Evolutionary conservation across 305 asterid species (phyloP), one percentile per base, ranked within the genome.

Genomic region (Fraxinus velutina): DNA sequence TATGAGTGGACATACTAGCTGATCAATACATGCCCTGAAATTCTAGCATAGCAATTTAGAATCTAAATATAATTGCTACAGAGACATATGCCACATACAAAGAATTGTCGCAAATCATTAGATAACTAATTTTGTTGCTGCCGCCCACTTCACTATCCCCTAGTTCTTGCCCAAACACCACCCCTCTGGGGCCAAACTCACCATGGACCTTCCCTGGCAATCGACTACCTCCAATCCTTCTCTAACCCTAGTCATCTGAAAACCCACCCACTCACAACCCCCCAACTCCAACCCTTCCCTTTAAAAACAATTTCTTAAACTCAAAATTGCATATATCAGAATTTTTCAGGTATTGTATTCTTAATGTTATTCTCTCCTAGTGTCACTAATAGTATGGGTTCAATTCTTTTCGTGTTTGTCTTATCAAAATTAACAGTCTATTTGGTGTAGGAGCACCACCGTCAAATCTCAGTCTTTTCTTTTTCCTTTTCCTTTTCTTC

Each of bases 11-110:
- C 80, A 72, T 30, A 68, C 80, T 57, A 12, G 77, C 68, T 78
- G 78, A 86, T 79, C 66, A 77, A 30, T 55, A 34, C 73, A 79
- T 79, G 81, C 37, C 76, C 57, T 75, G 76, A 60, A 57, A 70
- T 34, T 73, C 74, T 57, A 27, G 62, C 70, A 21, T 70, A 9
- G 36, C 44, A 50, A 39, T 52, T 73, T 29, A 68, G 73, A 27
- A 66, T 74, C 78, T 50, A 29, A 55, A 37, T 3, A 57, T 57
- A 55, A 30, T 77, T 15, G 13, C 73, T 52, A 30, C 7, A 4
- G 1, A 70, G 42, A 2, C 42, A 68, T 66, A 68, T 15, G 42
- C 42, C 42, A 68, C 39, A 0, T 68, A 29, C 39, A 70, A 13
- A 30, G 42, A 70, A 70, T 30, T 68, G 37, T 68, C 30, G 37